Base-by-base conservation (phyloP, 345 rosid species). In the Aegle marmelos region DNA sequence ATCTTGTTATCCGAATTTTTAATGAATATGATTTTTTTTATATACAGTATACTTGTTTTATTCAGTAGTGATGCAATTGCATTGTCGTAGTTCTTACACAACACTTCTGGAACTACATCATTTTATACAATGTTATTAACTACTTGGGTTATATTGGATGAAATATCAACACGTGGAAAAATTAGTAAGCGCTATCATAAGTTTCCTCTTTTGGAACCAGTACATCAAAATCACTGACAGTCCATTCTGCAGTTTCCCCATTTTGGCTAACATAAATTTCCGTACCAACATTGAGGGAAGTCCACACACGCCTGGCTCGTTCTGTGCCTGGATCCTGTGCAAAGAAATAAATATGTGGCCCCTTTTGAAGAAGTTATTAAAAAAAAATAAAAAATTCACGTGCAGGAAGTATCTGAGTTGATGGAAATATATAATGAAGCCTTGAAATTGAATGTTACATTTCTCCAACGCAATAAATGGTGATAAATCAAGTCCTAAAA, bases 281-380 rank as follows among this genome's bases (percentile, higher is more conserved):
- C 13, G 93, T 80, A 57, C 88, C 94, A 66, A 87, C 86, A 70
- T 86, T 79, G 68, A 87, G 77, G 17, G 88, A 87, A 45, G 86
- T 54, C 86, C 90, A 86, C 22, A 86, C 21, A 13, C 86, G 85
- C 64, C 80, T 85, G 33, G 84, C 90, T 7, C 81, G 88, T 79
- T 79, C 70, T 10, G 86, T 88, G 77, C 89, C 89, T 16, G 88
- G 89, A 82, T 87, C 90, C 85, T 87, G 83, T 10, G 1, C 28
- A 59, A 39, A 54, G 39, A 27, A 56, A 59, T 33, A 74, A 27
- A 14, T 30, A 62, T 24, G 0, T 1, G 45, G 9, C 69, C 9
- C 57, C 50, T 45, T 45, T 45, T 45, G 50, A 45, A 45, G 50
- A 45, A 13, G 0, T 45, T 0, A 6, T 5, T 5, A 9, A 0